phyloP scores from a whole-genome alignment of 2,329 filamentous ascomycete genomes.

The Hymenoscyphus scutula region DNA sequence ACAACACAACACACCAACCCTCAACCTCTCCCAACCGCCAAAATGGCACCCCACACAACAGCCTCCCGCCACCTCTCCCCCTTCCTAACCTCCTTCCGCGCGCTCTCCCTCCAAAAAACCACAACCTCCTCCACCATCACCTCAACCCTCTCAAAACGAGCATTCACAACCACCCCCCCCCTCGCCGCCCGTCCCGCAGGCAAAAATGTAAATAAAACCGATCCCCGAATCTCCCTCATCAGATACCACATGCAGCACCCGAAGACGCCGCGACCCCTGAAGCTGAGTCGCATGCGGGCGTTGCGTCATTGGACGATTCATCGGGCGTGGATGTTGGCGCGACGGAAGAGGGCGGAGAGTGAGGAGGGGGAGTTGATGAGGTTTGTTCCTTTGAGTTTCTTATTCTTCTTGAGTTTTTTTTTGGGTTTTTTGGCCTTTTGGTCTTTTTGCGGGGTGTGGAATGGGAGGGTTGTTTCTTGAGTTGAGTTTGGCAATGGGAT shows the following conservation, averaged over 20 bases:
- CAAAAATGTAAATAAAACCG: constrained; percentile 17
- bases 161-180: constrained; percentile 25
- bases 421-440: too few relatives aligned
- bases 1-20: constrained; percentile 4
- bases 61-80: constrained; percentile 30
- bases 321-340: constrained; percentile 85
- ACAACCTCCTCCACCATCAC: constrained; percentile 17
- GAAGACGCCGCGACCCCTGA: constrained; percentile 70
- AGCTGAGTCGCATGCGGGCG: constrained; percentile 81
- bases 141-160: not conserved
- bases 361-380: constrained; percentile 71
- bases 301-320: constrained; percentile 99
- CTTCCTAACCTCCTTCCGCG: constrained; percentile 28
- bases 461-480: too few relatives aligned
- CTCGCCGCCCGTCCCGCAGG: constrained; percentile 9
- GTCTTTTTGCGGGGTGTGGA: too few relatives aligned
- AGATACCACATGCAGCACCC: constrained; percentile 70
- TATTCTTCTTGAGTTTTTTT: too few relatives aligned
- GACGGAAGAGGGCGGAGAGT: constrained; percentile 62
- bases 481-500: too few relatives aligned
- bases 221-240: constrained; percentile 50
- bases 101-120: constrained; percentile 16
- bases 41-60: constrained; percentile 25
- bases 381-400: constrained; percentile 42
- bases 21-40: not conserved